A percentile compares a stretch with the other conserved stretches of the same genome.
Evolutionary conservation across 2,329 filamentous ascomycete species (phyloP).

Genomic region (Beauveria sp.): DNA sequence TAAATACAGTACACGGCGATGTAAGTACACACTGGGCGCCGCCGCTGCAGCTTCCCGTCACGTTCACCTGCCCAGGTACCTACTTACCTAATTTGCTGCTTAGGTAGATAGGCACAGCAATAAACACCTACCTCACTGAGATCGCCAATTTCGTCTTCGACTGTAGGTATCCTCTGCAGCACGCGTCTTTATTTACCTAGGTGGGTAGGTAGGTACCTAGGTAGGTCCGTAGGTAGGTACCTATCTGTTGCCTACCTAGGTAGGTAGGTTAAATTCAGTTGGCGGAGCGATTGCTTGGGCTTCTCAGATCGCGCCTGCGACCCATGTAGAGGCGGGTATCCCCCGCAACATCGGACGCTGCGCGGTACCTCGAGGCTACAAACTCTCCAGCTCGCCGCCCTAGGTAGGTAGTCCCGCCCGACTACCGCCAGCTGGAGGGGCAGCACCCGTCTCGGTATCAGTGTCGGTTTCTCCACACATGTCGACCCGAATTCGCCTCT

Average conservation of each 20-base stretch:
- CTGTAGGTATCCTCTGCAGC: no score
- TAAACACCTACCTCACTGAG: no score
- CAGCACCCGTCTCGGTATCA: neutral
- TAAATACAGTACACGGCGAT: neutral
- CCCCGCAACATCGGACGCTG: neutral
- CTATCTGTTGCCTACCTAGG: neutral
- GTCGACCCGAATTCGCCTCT: constrained; percentile 11
- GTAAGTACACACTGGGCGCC: no score
- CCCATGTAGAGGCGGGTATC: constrained; percentile 6
- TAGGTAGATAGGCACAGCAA: no score
- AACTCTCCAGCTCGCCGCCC: neutral
- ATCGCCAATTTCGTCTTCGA: no score
- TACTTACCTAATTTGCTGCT: no score
- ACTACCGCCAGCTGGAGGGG: neutral
- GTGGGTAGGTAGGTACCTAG: no score
- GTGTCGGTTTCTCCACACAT: constrained; percentile 9
- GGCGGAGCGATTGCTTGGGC: neutral
- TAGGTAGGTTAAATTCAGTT: neutral
- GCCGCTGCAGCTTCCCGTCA: neutral
- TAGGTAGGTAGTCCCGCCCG: neutral
- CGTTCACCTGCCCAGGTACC: neutral
- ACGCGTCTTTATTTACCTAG: no score
- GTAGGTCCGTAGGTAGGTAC: no score
- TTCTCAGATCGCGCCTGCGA: neutral
- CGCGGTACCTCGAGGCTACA: neutral